A percentile compares a stretch with the other conserved stretches of the same genome.
Evolutionary conservation across 2,329 filamentous ascomycete genomes (phyloP).

Genomic region (Rosellinia necatrix): DNA sequence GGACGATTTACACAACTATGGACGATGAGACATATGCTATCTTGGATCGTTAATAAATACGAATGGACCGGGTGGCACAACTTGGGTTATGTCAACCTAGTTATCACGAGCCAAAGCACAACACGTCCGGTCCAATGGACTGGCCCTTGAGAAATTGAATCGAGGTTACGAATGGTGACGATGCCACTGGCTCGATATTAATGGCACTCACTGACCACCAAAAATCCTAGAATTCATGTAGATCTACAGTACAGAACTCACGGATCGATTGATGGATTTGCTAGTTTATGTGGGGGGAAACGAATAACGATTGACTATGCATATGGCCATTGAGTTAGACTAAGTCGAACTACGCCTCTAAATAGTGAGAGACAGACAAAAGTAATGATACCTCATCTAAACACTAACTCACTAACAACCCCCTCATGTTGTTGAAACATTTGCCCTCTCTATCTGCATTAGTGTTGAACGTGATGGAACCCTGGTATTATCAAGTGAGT

Average conservation of each 20-base stretch:
- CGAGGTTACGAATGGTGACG: constrained; percentile 29
- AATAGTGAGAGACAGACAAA: constrained; percentile 7
- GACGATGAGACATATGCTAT: constrained; percentile 93
- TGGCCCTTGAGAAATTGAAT: constrained; percentile 28
- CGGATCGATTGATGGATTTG: neutral
- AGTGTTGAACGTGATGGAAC: constrained; percentile 15
- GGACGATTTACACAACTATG: constrained; percentile 85
- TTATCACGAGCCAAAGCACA: neutral
- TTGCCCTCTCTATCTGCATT: neutral
- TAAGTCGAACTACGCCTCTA: constrained; percentile 19
- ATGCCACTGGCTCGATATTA: constrained; percentile 19
- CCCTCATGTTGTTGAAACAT: constrained; percentile 22
- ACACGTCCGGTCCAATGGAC: neutral
- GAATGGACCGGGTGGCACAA: neutral
- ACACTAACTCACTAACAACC: neutral
- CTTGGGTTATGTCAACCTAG: neutral
- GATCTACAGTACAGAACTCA: too few species aligned
- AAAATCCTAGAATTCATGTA: too few species aligned
- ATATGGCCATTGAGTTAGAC: constrained; percentile 19
- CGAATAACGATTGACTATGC: constrained; percentile 10
- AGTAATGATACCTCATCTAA: constrained; percentile 11
- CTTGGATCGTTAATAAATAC: constrained; percentile 59
- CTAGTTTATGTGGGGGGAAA: neutral
- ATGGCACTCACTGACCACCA: constrained; percentile 17
- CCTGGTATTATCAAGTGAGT: constrained; percentile 24